Evolutionary conservation across 2,329 filamentous ascomycete species (phyloP).

Genomic region (Botrytis porri): DNA sequence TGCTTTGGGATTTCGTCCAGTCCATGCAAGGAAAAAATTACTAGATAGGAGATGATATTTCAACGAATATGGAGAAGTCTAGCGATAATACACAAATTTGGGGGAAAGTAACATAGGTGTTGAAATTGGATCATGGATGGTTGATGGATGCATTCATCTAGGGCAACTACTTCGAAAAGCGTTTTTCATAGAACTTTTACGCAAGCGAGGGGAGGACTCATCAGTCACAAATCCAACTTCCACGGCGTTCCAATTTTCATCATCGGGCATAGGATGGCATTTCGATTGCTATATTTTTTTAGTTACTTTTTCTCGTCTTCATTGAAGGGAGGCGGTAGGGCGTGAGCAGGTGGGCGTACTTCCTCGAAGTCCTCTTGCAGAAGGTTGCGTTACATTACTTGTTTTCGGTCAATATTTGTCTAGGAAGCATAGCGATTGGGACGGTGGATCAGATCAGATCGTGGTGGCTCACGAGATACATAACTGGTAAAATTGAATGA

Average conservation of each 20-base stretch:
- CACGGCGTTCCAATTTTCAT: conserved; percentile 17
- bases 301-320: neutral
- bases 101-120: neutral
- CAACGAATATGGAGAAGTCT: neutral
- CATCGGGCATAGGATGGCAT: conserved; percentile 11
- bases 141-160: neutral
- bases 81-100: neutral
- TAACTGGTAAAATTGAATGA: conserved; percentile 1
- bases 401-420: neutral
- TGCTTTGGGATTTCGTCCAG: conserved; percentile 84
- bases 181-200: neutral
- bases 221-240: neutral
- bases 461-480: neutral
- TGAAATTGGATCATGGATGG: neutral
- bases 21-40: neutral
- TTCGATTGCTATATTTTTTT: neutral
- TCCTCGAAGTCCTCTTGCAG: neutral
- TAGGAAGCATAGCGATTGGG: neutral
- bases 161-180: neutral
- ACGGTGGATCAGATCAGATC: neutral
- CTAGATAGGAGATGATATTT: neutral
- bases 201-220: neutral
- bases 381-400: neutral
- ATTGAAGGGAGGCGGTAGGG: neutral
- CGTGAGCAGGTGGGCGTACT: conserved; percentile 6